Evolutionary conservation across 2,329 filamentous ascomycete genomes (phyloP).

Genomic region (Scorias spongiosa): DNA sequence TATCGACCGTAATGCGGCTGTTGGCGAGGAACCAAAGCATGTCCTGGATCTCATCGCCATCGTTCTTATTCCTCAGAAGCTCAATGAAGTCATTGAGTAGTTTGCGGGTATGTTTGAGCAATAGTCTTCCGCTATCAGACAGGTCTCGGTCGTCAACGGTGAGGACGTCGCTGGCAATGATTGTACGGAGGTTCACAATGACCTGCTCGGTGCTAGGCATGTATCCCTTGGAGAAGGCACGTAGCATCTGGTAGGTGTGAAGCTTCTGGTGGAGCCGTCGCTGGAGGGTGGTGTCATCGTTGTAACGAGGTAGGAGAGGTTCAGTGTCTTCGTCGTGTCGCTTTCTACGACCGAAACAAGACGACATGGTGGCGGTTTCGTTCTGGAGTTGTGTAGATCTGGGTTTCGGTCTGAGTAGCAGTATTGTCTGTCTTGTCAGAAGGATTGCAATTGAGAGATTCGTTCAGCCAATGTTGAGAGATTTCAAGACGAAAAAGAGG

Average conservation of each 20-base stretch:
- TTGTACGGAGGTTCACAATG: slow-evolving; percentile 62
- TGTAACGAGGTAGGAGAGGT: slow-evolving; percentile 69
- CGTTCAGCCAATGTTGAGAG: too few species aligned
- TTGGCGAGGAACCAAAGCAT: slow-evolving; percentile 74
- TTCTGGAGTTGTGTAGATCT: not conserved
- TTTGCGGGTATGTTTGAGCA: slow-evolving; percentile 56
- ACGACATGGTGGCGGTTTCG: slow-evolving; percentile 34
- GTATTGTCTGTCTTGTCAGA: not conserved
- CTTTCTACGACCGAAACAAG: slow-evolving; percentile 47
- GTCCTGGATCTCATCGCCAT: slow-evolving; percentile 73
- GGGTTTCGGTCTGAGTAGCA: slow-evolving; percentile 1
- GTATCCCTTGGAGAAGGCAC: slow-evolving; percentile 67
- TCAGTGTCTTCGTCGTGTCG: slow-evolving; percentile 42
- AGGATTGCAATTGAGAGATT: too few species aligned
- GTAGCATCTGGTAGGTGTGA: slow-evolving; percentile 82
- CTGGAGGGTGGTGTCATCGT: slow-evolving; percentile 67
- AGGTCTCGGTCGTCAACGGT: slow-evolving; percentile 61
- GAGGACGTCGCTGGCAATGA: slow-evolving; percentile 63
- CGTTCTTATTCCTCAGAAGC: slow-evolving; percentile 70
- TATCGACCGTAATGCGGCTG: slow-evolving; percentile 54
- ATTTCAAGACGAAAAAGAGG: too few species aligned
- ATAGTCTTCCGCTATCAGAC: slow-evolving; percentile 58
- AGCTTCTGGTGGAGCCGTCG: slow-evolving; percentile 72
- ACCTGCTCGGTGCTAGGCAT: slow-evolving; percentile 84
- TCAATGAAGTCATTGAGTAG: slow-evolving; percentile 70